phyloP scores from a whole-genome alignment of 345 rosid genomes.

The Ceriops tagal region DNA sequence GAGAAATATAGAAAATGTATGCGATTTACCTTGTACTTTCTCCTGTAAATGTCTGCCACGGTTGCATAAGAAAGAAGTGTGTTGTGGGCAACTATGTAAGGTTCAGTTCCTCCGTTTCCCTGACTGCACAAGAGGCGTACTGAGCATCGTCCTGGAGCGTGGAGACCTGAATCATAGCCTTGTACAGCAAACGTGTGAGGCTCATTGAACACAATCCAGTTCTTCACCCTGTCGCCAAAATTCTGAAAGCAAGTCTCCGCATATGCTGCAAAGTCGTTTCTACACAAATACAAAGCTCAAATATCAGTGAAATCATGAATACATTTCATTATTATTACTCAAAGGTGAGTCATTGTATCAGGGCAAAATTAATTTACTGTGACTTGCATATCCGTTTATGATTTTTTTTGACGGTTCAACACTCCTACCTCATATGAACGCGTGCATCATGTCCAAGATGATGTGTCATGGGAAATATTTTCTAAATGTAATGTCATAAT shows the following conservation, averaged over 20 bases:
- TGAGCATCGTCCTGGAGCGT: conserved; percentile 87
- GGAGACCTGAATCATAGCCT: conserved; percentile 85
- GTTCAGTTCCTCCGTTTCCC: conserved; percentile 91
- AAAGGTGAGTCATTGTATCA: no score
- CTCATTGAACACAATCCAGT: conserved; percentile 93
- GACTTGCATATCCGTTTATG: no score
- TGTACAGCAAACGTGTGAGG: conserved; percentile 80
- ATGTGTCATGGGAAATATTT: no score
- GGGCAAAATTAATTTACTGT: no score
- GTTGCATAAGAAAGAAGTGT: conserved; percentile 67
- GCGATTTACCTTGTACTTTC: conserved; percentile 59
- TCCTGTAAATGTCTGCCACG: conserved; percentile 56
- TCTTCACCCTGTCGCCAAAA: conserved; percentile 90
- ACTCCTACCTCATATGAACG: no score
- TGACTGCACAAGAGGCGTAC: conserved; percentile 58
- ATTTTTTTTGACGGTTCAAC: no score
- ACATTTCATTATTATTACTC: background rate
- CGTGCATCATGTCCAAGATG: no score
- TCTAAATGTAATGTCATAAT: background rate
- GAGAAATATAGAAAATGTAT: background rate
- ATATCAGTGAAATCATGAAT: background rate
- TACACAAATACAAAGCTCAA: conserved; percentile 20
- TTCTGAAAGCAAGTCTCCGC: conserved; percentile 81
- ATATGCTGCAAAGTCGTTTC: conserved; percentile 70
- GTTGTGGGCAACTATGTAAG: conserved; percentile 84